Percentiles rank a stretch among this genome's conserved stretches.
These are phyloP conservation scores for Rhizomucor pusillus DNA, from an alignment of 371 early-diverging fungal species.

Conservation along the genomic window DNA sequence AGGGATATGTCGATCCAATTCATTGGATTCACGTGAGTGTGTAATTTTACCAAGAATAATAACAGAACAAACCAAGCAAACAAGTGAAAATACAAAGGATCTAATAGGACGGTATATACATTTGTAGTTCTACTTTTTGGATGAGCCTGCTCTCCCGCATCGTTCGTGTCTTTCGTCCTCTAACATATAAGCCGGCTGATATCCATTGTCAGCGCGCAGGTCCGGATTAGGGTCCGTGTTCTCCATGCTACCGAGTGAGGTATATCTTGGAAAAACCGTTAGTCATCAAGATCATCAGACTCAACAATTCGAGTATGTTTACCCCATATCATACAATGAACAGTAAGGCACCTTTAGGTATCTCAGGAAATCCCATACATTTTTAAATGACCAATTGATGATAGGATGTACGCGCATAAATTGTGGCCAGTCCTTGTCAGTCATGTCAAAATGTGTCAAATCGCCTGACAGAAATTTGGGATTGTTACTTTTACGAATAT, in stretches of 20 bases:
- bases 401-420: conserved; percentile 94
- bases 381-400: conserved; percentile 85
- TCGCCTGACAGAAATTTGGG: too few species aligned
- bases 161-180: conserved; percentile 70
- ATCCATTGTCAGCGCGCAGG: conserved; percentile 48
- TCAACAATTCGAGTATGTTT: conserved; percentile 13
- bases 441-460: conserved; percentile 68
- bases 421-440: conserved; percentile 90
- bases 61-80: too few species aligned
- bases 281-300: neutral
- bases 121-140: conserved; percentile 11
- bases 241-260: conserved; percentile 88
- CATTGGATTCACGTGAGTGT: too few species aligned
- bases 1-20: too few species aligned
- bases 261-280: conserved; percentile 58
- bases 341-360: conserved; percentile 82
- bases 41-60: too few species aligned
- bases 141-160: conserved; percentile 59
- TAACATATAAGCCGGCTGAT: conserved; percentile 72
- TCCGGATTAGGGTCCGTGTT: conserved; percentile 88
- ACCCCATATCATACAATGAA: conserved; percentile 87
- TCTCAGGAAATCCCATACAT: conserved; percentile 83
- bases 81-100: too few species aligned
- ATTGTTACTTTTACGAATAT: too few species aligned
- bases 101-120: neutral